Percentiles rank a stretch among this genome's conserved stretches.
Conservation (phyloP, 495 filamentous ascomycete genomes). For the Daldinia concentrica region DNA sequence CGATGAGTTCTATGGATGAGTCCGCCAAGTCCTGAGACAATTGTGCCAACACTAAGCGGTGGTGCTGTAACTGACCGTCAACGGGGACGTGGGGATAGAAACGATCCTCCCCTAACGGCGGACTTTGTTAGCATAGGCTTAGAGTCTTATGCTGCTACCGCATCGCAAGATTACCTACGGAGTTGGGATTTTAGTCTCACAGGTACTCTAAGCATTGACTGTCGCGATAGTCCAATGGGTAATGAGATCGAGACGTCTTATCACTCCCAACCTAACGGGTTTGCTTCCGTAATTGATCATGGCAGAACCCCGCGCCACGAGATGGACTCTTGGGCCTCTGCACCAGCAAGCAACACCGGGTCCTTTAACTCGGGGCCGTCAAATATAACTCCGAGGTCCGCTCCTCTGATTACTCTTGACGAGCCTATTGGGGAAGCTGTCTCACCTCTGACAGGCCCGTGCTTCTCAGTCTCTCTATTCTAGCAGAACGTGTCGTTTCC, state of each 20-base stretch:
- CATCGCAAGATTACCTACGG: neutral
- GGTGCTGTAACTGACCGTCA: neutral
- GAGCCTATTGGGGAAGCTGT: neutral
- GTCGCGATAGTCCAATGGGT: neutral
- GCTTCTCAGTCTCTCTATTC: neutral
- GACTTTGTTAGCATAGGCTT: neutral
- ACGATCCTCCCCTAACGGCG: neutral
- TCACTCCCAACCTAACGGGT: neutral
- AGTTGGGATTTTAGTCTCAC: neutral
- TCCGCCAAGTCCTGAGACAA: neutral
- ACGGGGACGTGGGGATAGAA: neutral
- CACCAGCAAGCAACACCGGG: neutral
- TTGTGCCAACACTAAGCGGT: neutral
- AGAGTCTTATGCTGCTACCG: neutral
- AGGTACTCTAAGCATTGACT: neutral
- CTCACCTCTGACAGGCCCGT: neutral
- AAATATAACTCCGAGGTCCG: neutral
- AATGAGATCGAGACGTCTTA: neutral
- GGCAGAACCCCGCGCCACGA: neutral
- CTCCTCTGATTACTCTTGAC: neutral
- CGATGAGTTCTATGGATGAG: neutral
- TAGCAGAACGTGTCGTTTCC: neutral
- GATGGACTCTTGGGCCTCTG: neutral
- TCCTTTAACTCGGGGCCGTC: neutral
- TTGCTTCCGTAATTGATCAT: neutral